A percentile compares a stretch with the other conserved stretches of the same genome.
Conservation (phyloP, 371 early-diverging fungal species). For the Mucor indicus region DNA sequence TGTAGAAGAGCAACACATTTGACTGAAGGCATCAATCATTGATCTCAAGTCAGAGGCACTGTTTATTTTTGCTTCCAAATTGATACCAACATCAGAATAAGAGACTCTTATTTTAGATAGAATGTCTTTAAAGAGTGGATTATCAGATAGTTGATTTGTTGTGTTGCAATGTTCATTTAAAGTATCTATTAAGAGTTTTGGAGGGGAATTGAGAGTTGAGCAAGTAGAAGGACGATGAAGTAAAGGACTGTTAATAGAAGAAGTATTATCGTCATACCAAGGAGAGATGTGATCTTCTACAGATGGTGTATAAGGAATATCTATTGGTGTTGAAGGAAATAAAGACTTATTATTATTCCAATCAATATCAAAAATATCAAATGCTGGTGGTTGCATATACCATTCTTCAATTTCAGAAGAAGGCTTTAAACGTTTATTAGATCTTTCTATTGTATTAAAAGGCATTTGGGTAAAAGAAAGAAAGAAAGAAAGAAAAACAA, state of each 20-base stretch:
- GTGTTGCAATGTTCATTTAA: background rate
- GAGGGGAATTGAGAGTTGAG: background rate
- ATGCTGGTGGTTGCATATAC: conserved; percentile 12
- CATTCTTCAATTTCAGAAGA: conserved; percentile 13
- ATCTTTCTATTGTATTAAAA: conserved; percentile 29
- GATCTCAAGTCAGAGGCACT: conserved; percentile 31
- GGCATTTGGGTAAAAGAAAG: conserved; percentile 13
- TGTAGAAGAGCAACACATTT: conserved; percentile 18
- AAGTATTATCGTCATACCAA: background rate
- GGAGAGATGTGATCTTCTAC: conserved; percentile 16
- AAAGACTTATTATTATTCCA: too few species aligned
- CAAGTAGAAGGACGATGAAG: too few species aligned
- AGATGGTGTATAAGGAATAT: conserved; percentile 15
- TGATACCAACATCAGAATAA: conserved; percentile 29
- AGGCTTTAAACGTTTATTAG: conserved; percentile 16
- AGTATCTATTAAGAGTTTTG: background rate
- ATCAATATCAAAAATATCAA: conserved; percentile 1
- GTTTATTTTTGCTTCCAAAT: conserved; percentile 28
- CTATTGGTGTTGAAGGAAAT: conserved; percentile 12
- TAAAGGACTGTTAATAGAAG: too few species aligned
- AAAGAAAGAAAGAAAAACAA: conserved; percentile 5
- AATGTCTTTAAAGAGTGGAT: conserved; percentile 9
- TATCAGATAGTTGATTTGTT: too few species aligned
- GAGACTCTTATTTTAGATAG: conserved; percentile 29
- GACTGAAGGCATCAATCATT: conserved; percentile 31